phyloP scores from a whole-genome alignment of 2,329 filamentous ascomycete species.

The Teratosphaeria pseudoeucalypti region DNA sequence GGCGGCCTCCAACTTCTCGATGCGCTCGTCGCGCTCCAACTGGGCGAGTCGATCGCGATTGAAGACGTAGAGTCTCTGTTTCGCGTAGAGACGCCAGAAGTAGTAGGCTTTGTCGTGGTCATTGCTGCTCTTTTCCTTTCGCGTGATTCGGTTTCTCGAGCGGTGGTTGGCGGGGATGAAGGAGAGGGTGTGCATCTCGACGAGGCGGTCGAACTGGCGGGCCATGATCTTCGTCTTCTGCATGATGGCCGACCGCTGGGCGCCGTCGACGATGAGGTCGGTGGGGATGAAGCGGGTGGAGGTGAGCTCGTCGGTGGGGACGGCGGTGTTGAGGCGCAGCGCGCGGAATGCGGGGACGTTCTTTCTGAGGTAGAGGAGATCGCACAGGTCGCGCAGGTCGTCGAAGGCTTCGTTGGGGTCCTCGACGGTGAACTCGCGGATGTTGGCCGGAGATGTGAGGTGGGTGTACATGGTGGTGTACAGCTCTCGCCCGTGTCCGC shows the following conservation, averaged over 20 bases:
- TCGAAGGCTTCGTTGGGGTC: conserved; percentile 86
- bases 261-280: conserved; percentile 48
- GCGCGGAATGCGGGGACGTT: conserved; percentile 25
- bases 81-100: conserved; percentile 66
- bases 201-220: conserved; percentile 63
- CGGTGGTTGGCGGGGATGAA: conserved; percentile 42
- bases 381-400: conserved; percentile 64
- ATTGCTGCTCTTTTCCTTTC: conserved; percentile 39
- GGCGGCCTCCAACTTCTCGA: conserved; percentile 62
- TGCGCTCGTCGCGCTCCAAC: conserved; percentile 56
- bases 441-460: conserved; percentile 50
- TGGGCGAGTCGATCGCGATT: conserved; percentile 63
- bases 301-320: conserved; percentile 42
- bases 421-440: conserved; percentile 81
- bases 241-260: conserved; percentile 47
- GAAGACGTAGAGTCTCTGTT: conserved; percentile 64
- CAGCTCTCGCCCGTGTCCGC: conserved; percentile 67
- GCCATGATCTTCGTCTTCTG: conserved; percentile 59
- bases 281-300: conserved; percentile 40
- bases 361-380: conserved; percentile 54
- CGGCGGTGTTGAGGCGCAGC: conserved; percentile 40
- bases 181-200: conserved; percentile 63
- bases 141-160: conserved; percentile 35
- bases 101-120: conserved; percentile 53
- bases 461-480: conserved; percentile 73